These are phyloP conservation scores for Colletotrichum lindemuthianum DNA, from an alignment of 2,329 filamentous ascomycete genomes.

Conservation along the genomic window DNA sequence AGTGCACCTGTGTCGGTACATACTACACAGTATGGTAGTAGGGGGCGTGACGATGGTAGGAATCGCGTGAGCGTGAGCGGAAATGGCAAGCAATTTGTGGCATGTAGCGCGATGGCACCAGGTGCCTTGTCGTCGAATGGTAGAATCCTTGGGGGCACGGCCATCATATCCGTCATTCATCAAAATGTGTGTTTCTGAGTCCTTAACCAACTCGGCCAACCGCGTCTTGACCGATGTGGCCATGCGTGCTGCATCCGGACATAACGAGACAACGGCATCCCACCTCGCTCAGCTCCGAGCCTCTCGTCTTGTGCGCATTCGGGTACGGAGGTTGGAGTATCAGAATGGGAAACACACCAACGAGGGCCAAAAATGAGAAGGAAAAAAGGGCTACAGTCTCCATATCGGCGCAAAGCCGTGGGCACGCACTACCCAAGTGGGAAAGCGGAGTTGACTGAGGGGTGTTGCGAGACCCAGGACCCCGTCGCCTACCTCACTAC, in stretches of 20 bases:
- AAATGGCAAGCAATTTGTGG: background rate
- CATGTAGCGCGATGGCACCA: background rate
- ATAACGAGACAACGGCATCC: conserved; percentile 10
- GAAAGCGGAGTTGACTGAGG: conserved; percentile 12
- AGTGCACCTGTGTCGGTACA: background rate
- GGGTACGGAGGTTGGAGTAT: too few species aligned
- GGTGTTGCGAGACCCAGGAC: conserved; percentile 12
- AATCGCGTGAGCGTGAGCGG: conserved; percentile 1
- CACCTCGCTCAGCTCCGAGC: background rate
- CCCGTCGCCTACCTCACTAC: conserved; percentile 24
- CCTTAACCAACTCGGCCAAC: conserved; percentile 14
- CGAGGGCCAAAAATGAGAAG: background rate
- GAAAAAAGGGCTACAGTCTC: conserved; percentile 4
- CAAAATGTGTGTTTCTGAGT: background rate
- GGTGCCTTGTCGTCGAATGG: background rate
- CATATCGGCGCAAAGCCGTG: conserved; percentile 23
- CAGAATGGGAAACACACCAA: background rate
- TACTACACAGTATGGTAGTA: background rate
- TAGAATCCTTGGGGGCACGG: background rate
- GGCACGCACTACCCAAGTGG: background rate
- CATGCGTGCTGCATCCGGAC: conserved; percentile 21
- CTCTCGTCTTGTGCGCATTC: too few species aligned
- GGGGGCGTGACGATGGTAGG: background rate
- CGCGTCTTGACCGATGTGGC: conserved; percentile 20
- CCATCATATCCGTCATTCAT: background rate